A percentile compares a stretch with the other conserved stretches of the same genome.
These are phyloP conservation scores for Scutellaria galericulata DNA, from an alignment of 257 asterid genomes.

Conservation along the genomic window DNA sequence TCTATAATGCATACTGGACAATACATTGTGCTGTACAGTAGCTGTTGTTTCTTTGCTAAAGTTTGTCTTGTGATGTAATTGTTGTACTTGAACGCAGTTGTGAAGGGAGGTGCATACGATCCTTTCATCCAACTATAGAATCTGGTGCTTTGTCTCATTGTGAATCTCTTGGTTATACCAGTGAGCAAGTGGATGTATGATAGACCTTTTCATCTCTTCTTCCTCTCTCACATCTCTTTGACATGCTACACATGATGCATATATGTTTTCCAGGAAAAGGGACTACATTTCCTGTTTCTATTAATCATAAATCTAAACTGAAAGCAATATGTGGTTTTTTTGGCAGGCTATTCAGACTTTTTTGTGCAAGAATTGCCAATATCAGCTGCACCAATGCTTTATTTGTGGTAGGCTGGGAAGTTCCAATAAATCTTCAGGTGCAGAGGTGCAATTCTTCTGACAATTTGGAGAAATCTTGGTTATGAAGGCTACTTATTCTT, in stretches of 20 bases:
- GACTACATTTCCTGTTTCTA: neutral
- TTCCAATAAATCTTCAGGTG: constrained; percentile 63
- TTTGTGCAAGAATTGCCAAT: constrained; percentile 66
- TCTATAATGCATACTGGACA: neutral
- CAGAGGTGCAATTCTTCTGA: constrained; percentile 56
- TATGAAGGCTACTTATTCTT: constrained; percentile 18
- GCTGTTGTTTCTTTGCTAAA: constrained; percentile 22
- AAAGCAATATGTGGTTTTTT: constrained; percentile 31
- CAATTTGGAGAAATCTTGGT: neutral
- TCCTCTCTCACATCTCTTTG: constrained; percentile 16
- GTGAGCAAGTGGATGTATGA: constrained; percentile 53
- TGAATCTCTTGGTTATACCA: constrained; percentile 67
- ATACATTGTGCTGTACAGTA: neutral
- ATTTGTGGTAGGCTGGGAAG: constrained; percentile 70
- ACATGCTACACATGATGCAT: neutral
- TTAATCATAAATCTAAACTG: constrained; percentile 29
- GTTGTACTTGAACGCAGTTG: constrained; percentile 54
- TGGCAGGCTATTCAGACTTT: constrained; percentile 65
- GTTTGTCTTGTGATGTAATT: constrained; percentile 30
- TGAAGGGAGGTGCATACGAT: constrained; percentile 83
- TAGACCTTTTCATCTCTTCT: constrained; percentile 27
- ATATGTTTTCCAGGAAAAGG: no score
- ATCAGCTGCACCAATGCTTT: constrained; percentile 70
- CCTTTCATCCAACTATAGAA: constrained; percentile 72
- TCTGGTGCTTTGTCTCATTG: constrained; percentile 61